Percentiles rank a stretch among this genome's conserved stretches.
Conservation (phyloP, 1,284 basidiomycete genomes). For the Cryptococcus sp. region DNA sequence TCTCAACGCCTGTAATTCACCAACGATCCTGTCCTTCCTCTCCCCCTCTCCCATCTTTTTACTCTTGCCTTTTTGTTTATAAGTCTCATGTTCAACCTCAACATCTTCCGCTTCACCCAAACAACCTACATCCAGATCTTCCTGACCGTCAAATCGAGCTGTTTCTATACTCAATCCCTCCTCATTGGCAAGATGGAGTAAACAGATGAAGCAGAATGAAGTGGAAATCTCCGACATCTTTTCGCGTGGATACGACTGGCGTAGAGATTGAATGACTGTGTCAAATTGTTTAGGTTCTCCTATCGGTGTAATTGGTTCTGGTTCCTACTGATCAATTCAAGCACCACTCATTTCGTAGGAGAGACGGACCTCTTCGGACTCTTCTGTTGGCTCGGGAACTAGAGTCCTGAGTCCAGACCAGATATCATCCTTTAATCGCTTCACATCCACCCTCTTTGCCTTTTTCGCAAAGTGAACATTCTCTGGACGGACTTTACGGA, state of each 20-base stretch:
- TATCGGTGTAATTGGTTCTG: slow-evolving; percentile 46
- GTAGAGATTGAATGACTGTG: slow-evolving; percentile 75
- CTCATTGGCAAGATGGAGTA: slow-evolving; percentile 92
- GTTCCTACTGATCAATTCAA: background rate
- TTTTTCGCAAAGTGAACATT: slow-evolving; percentile 92
- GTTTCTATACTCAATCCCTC: slow-evolving; percentile 77
- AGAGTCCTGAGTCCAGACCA: slow-evolving; percentile 85
- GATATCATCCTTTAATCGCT: slow-evolving; percentile 95
- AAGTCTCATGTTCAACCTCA: slow-evolving; percentile 18
- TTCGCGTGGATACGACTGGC: slow-evolving; percentile 77
- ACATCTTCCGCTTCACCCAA: slow-evolving; percentile 30
- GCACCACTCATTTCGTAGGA: background rate
- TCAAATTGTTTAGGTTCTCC: slow-evolving; percentile 65
- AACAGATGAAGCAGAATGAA: slow-evolving; percentile 98
- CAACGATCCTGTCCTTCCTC: slow-evolving; percentile 35
- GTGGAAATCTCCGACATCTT: slow-evolving; percentile 99
- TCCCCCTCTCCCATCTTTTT: slow-evolving; percentile 23
- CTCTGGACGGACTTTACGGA: slow-evolving; percentile 76
- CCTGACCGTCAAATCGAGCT: slow-evolving; percentile 48
- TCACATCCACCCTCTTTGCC: slow-evolving; percentile 94
- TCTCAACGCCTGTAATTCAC: slow-evolving; percentile 45
- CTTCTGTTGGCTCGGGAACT: slow-evolving; percentile 43
- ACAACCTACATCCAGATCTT: slow-evolving; percentile 44
- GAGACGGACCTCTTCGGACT: background rate
- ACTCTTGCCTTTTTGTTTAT: slow-evolving; percentile 1